Percentiles rank a stretch among this genome's conserved stretches.
phyloP scores from a whole-genome alignment of 371 early-diverging fungal species.

The Rhizomucor pusillus region DNA sequence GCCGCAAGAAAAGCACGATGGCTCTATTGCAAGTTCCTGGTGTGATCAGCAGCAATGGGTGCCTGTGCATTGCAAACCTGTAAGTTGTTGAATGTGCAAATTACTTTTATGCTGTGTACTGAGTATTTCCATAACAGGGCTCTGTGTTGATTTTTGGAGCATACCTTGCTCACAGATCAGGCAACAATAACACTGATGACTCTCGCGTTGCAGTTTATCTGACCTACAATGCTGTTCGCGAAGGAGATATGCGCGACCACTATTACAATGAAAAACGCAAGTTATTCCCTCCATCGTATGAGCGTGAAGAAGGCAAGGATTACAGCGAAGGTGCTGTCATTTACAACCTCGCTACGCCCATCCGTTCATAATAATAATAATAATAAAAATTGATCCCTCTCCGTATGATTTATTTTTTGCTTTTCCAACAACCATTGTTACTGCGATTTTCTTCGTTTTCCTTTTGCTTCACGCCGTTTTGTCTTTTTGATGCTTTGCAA shows the following conservation, averaged over 20 bases:
- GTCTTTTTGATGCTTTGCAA: conserved; percentile 24
- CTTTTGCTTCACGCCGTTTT: conserved; percentile 42
- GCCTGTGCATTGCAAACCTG: conserved; percentile 50
- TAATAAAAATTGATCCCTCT: background rate
- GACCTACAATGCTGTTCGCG: conserved; percentile 52
- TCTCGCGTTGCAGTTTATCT: conserved; percentile 54
- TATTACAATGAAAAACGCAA: conserved; percentile 55
- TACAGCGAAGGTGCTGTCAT: conserved; percentile 30
- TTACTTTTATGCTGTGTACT: no score
- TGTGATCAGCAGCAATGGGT: conserved; percentile 42
- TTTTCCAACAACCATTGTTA: conserved; percentile 16
- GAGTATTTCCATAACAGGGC: no score
- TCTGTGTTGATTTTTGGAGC: conserved; percentile 55
- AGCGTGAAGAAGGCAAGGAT: conserved; percentile 47
- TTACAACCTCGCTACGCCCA: conserved; percentile 20
- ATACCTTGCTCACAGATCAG: conserved; percentile 54
- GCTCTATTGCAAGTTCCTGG: conserved; percentile 47
- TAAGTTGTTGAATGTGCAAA: no score
- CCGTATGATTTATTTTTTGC: background rate
- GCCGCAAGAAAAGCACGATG: conserved; percentile 41
- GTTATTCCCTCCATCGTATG: conserved; percentile 54
- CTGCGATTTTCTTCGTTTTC: conserved; percentile 48
- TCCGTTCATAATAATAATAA: conserved; percentile 7
- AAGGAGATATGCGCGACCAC: conserved; percentile 54
- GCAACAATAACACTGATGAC: conserved; percentile 42